Percentiles rank a stretch among this genome's conserved stretches.
phyloP scores from a whole-genome alignment of 2,329 filamentous ascomycete species.

The Colletotrichum truncatum region DNA sequence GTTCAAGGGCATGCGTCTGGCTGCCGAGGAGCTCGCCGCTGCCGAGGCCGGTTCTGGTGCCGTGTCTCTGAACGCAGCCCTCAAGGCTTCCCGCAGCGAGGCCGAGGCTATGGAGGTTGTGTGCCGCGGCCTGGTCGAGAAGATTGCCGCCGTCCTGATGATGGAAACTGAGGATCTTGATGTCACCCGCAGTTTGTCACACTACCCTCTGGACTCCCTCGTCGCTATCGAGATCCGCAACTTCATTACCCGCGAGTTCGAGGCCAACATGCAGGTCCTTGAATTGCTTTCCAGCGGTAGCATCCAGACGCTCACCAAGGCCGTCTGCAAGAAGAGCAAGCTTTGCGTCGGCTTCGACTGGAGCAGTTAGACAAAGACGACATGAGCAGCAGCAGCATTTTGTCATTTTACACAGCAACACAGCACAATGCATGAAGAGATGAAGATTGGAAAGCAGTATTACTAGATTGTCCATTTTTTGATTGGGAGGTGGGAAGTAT shows the following conservation, averaged over 20 bases:
- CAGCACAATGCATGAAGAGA: not conserved
- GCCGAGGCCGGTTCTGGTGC: constrained; percentile 40
- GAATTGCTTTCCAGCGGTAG: constrained; percentile 63
- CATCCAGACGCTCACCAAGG: constrained; percentile 57
- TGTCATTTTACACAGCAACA: not conserved
- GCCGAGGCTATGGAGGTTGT: constrained; percentile 56
- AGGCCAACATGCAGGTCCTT: constrained; percentile 62
- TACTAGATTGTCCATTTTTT: constrained; percentile 6
- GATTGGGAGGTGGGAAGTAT: not conserved
- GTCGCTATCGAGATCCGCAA: constrained; percentile 60
- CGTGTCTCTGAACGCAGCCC: constrained; percentile 51
- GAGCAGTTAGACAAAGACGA: constrained; percentile 19
- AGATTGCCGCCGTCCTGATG: constrained; percentile 58
- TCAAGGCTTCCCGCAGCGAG: constrained; percentile 51
- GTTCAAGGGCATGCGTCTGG: constrained; percentile 58
- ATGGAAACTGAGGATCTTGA: constrained; percentile 59
- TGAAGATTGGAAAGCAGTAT: not conserved
- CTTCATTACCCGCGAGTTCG: constrained; percentile 59
- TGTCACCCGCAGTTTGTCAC: constrained; percentile 46
- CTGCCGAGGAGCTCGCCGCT: constrained; percentile 47
- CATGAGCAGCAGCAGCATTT: not conserved
- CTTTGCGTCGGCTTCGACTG: constrained; percentile 34
- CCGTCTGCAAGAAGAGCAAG: constrained; percentile 57
- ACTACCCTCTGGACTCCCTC: constrained; percentile 57
- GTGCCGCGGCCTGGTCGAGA: constrained; percentile 54